Base-by-base conservation (phyloP, 768 basidiomycete species). In the Serpula lacrymans region DNA sequence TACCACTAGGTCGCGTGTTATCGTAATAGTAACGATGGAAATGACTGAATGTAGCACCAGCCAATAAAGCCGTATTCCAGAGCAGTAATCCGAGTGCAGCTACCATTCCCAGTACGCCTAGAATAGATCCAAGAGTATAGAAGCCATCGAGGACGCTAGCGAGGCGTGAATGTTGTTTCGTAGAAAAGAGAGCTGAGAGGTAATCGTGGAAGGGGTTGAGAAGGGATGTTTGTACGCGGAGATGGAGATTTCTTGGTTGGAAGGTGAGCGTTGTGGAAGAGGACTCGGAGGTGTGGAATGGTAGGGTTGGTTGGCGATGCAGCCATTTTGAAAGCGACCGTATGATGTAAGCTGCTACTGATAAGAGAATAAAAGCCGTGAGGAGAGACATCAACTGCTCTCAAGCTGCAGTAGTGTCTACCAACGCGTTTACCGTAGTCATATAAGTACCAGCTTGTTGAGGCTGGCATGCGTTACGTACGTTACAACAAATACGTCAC, bases 141-240 rank as follows among this genome's bases (percentile, higher is more conserved):
- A 75, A 50, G 5, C 43, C 22, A 30, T 52, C 47, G 8, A 80
- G 48, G 1, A 47, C 39, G 3, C 48, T 39, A 36, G 54, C 57
- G 27, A 64, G 41, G 20, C 48, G 46, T 26, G 48, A 38, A 33
- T 58, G 62, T 5, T 48, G 49, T n/a, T 55, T 52, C 18, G 52
- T 49, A 4, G 63, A 53, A n/a, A 82, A 54, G 4, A 42, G 29
- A 1, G 49, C 33, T 10, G 71, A 47, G 16, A 80, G 55, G 10
- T 43, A 20, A 50, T 80, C 78, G 45, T 84, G 80, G 2, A 49
- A 33, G 4, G 45, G 49, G 46, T 84, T 84, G 60, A 70, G 71
- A 1, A 58, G 62, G 0, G 73, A 67, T 0, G 79, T 80, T 48
- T 76, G 69, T 41, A 80, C 42, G 12, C 57, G 56, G 24, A 68